These are phyloP conservation scores for Botrytis galanthina DNA, from an alignment of 2,329 filamentous ascomycete genomes.

Conservation along the genomic window DNA sequence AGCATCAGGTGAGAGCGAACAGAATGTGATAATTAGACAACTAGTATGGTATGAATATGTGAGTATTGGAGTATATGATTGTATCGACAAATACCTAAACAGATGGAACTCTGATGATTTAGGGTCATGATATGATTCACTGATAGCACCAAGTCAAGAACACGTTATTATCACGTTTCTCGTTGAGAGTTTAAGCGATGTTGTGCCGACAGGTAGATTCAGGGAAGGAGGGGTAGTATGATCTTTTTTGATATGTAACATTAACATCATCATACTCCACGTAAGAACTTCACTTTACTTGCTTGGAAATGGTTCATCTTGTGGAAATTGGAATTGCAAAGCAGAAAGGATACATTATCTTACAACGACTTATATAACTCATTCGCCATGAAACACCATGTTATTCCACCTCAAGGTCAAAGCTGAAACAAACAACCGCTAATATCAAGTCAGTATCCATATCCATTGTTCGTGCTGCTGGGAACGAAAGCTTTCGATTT, in stretches of 20 bases:
- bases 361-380: background rate
- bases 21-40: background rate
- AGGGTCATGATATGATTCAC: background rate
- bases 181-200: background rate
- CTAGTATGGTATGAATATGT: background rate
- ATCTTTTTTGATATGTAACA: background rate
- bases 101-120: fast-evolving
- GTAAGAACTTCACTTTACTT: background rate
- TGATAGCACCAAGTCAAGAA: background rate
- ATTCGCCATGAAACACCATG: background rate
- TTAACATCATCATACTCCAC: background rate
- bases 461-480: background rate
- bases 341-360: background rate
- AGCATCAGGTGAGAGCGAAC: background rate
- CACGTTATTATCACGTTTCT: background rate
- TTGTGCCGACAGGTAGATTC: background rate
- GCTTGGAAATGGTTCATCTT: background rate
- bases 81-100: fast-evolving
- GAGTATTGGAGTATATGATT: background rate
- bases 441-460: background rate
- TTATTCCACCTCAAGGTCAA: background rate
- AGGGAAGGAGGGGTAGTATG: no score
- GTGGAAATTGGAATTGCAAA: background rate
- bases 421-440: background rate
- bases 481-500: background rate